Base-by-base conservation (phyloP, 495 filamentous ascomycete genomes). In the Aspergillus cavernicola region DNA sequence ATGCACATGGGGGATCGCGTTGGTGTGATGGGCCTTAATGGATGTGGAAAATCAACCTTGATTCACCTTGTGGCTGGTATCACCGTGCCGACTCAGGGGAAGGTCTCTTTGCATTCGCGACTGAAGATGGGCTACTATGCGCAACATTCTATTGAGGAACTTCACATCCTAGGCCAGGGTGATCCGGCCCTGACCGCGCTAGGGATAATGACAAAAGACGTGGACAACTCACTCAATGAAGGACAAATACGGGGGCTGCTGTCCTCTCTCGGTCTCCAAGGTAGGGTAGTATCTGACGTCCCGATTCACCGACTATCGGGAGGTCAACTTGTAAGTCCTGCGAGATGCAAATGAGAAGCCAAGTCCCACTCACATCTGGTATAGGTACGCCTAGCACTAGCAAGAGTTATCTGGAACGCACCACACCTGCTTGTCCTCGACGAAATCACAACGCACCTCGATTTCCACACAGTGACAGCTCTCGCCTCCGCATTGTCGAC, bases 391-490 rank as follows among this genome's bases (percentile, higher is more conserved):
- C 68, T 88, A n/a, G 82, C 87, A 28, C 69, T 93, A 36, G 87
- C 87, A 10, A 69, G 80, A 43, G 66, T 91, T 3, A 63, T 91
- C 31, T 85, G 84, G 80, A 72, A 67, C 33, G 70, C 76, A 10
- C 89, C 89, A 39, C 87, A 90, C 23, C 73, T 87, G 20, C 77
- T 95, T 19, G 77, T 95, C 12, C 79, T 95, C 8, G 89, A 95
- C 61, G 89, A 95, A 64, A 84, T 86, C 15, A 92, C 87, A 9
- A 95, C 88, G n/a, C 89, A 92, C 71, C 69, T 95, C 31, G 89
- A 95, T 58, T 85, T 84, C 57, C 76, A 90, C 64, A 89, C 86
- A 3, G 86, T 92, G 24, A 77, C 75, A 6, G 87, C 86, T 4
- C 71, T 95, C 35, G 76, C 81, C 3, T 74, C 77, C 29, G 86